Evolutionary conservation across 352 stramenopile species (phyloP).

Genomic region (Globisporangium iwayamae): DNA sequence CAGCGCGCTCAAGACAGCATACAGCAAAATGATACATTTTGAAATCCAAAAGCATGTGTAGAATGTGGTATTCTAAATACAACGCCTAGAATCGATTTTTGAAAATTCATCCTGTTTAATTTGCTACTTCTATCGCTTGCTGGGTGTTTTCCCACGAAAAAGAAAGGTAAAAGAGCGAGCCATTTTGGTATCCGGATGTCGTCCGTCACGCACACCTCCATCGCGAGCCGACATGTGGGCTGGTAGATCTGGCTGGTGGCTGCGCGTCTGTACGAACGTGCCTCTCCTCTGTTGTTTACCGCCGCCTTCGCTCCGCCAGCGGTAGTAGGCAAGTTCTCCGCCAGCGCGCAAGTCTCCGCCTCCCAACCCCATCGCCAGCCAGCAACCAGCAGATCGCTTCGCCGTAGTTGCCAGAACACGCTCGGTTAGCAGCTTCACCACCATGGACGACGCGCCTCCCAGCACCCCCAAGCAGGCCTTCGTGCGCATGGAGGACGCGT

Average conservation of each 20-base stretch:
- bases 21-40: not conserved
- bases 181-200: not conserved
- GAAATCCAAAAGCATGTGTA: not conserved
- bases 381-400: not conserved
- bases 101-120: too few species aligned
- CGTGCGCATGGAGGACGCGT: constrained; percentile 34
- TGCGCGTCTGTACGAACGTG: not conserved
- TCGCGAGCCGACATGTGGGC: not conserved
- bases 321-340: not conserved
- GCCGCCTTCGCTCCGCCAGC: not conserved
- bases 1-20: not conserved
- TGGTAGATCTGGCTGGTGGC: not conserved
- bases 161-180: not conserved
- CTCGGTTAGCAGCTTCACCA: not conserved
- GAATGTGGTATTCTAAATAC: too few species aligned
- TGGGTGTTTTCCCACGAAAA: not conserved
- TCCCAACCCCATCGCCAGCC: not conserved
- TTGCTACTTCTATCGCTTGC: too few species aligned
- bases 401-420: not conserved
- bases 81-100: too few species aligned
- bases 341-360: not conserved
- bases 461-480: constrained; percentile 28
- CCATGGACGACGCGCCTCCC: constrained; percentile 22
- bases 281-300: not conserved
- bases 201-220: not conserved